Base-by-base conservation (phyloP, 805 yeast genomes). In the Candida manassasensis region DNA sequence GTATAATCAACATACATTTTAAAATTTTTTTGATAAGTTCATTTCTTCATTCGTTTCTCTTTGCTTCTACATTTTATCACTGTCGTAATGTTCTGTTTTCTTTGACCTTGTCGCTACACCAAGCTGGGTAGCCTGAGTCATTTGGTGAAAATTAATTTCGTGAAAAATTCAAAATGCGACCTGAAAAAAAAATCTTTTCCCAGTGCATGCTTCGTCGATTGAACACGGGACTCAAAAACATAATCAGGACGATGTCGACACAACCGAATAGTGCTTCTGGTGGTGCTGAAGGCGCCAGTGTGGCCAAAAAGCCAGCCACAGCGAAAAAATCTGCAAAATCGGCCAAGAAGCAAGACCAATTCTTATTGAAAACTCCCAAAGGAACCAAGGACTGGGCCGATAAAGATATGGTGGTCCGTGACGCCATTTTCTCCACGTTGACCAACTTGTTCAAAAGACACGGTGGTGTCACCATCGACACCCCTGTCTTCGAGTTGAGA, bases 331-430 rank as follows among this genome's bases (percentile, higher is more conserved):
- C 44, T 30, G 42, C 35, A 22, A 60, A 58, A 41, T 62, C 61
- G 46, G 56, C 66, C 33, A 70, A 70, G 55, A 63, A 69, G 40
- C 48, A 43, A 27, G 76, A 76, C 41, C 80, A 77, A 47, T 88
- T 85, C 57, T 77, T 84, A 42, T 71, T 93, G 56, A 93, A 93
- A 62, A 87, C 95, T 29, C 97, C 98, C 34, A 93, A 93, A 60
- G 98, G 98, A 45, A 67, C 97, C 48, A 89, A 88, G 61, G 98
- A 93, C 61, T 93, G 98, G 98, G 86, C 96, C 44, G 98, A 93
- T 52, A 83, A 84, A 58, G 98, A 93, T 59, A 93, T 93, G 97
- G 84, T 88, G 26, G 78, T 93, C 47, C 79, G 98, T 61, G 90
- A 85, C 50, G 93, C 84, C 26, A 75, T 93, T 41, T 93, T 93